Conservation (phyloP, 1,284 basidiomycete genomes). For the Apiotrichum montevideense region DNA sequence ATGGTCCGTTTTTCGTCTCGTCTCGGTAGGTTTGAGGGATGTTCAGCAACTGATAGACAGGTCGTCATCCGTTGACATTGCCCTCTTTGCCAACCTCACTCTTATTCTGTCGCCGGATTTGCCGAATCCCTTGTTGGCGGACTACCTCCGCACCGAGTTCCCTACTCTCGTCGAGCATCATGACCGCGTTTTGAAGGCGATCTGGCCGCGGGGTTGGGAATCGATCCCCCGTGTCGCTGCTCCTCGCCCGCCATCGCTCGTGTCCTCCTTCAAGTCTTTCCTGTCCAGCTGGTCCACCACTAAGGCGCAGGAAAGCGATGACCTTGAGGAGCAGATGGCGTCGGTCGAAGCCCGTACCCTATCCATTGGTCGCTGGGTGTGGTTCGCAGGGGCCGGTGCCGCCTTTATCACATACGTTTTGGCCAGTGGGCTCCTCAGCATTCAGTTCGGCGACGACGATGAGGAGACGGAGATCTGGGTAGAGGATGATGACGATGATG, state of each 20-base stretch:
- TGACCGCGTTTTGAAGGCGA: constrained; percentile 20
- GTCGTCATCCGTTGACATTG: constrained; percentile 40
- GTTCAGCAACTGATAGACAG: constrained; percentile 10
- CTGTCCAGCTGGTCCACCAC: neutral
- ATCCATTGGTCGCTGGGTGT: neutral
- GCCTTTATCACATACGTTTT: constrained; percentile 37
- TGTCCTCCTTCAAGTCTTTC: neutral
- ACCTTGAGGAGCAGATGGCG: too few species aligned
- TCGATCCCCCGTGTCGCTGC: constrained; percentile 5
- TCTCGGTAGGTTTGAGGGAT: constrained; percentile 19
- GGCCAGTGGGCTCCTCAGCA: constrained; percentile 30
- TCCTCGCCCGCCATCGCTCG: neutral
- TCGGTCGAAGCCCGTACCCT: too few species aligned
- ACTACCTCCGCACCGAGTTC: constrained; percentile 33
- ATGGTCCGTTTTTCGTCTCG: constrained; percentile 27
- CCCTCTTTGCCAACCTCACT: constrained; percentile 43
- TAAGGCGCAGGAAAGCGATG: neutral
- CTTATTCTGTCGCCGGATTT: constrained; percentile 39
- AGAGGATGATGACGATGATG: constrained; percentile 17
- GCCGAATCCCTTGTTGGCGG: constrained; percentile 40
- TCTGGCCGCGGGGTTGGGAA: constrained; percentile 22
- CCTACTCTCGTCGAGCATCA: constrained; percentile 35
- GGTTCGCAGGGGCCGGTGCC: too few species aligned
- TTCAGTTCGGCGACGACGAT: constrained; percentile 26
- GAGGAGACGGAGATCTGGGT: constrained; percentile 15